These are phyloP conservation scores for Pseudogymnoascus sp. DNA, from an alignment of 2,329 filamentous ascomycete species.

Conservation along the genomic window DNA sequence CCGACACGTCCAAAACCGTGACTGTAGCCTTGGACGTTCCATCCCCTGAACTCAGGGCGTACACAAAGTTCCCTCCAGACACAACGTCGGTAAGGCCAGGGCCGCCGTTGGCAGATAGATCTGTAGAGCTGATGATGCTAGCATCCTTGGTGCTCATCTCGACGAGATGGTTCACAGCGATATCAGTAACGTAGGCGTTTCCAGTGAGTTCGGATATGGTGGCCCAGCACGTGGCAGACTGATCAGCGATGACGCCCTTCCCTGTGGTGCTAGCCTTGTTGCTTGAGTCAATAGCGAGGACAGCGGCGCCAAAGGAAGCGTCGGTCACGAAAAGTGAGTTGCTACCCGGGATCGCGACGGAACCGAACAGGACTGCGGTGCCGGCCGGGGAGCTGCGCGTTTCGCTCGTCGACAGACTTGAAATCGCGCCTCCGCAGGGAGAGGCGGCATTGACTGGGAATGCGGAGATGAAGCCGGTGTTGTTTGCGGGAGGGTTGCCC, in stretches of 20 bases:
- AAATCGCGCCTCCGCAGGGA: neutral
- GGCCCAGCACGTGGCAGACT: conserved; percentile 54
- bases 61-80: conserved; percentile 47
- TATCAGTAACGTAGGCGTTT: conserved; percentile 54
- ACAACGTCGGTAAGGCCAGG: conserved; percentile 49
- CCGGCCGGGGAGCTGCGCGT: conserved; percentile 40
- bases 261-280: conserved; percentile 33
- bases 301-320: conserved; percentile 48
- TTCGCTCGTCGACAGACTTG: conserved; percentile 23
- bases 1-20: conserved; percentile 34
- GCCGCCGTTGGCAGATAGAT: conserved; percentile 38
- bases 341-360: conserved; percentile 38
- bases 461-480: conserved; percentile 48
- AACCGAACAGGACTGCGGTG: conserved; percentile 53
- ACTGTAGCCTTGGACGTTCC: conserved; percentile 26
- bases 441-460: conserved; percentile 36
- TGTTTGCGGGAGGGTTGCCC: conserved; percentile 47
- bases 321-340: conserved; percentile 45
- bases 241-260: conserved; percentile 40
- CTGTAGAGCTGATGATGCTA: conserved; percentile 36
- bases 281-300: conserved; percentile 34
- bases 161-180: conserved; percentile 43
- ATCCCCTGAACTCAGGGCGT: conserved; percentile 39
- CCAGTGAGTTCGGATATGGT: conserved; percentile 41
- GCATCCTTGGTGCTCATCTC: conserved; percentile 48